Evolutionary conservation across 805 yeast genomes (phyloP), one percentile per base, ranked within the genome.

Genomic region (Lipomyces lipofer): DNA sequence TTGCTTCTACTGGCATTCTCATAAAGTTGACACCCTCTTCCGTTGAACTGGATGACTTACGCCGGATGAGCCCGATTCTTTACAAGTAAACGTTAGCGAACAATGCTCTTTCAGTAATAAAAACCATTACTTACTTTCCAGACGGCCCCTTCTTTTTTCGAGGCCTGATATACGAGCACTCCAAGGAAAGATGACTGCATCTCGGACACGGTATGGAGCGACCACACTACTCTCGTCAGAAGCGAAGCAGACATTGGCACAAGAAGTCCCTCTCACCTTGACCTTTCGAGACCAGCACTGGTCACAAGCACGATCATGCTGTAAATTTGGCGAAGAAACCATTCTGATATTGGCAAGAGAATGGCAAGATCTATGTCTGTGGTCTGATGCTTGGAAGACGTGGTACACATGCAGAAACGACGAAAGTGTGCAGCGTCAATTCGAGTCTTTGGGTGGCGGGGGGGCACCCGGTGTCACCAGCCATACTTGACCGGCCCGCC

Each of bases 201-300:
- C 32, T 42, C 40, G 29, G 19, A 42, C 45, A 42, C 7, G 45
- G 45, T 19, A n/a, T 12, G 29, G 32, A 25, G 22, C 45, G 45
- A 28, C 15, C 17, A 28, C 45, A 42, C 45, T 42, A 15, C 45
- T 15, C 22, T 15, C 22, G 19, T 35, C 22, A 35, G 40, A 15
- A 1, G 21, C 8, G 40, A 35, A 35, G 40, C 21, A 15, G 13
- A 1, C 10, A 6, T 17, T 15, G 10, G 40, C 9, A 17, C 21
- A 35, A 17, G 17, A 35, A 3, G 17, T 36, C 24, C 12, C 12
- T 19, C 40, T 13, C 19, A 42, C 46, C 46, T 42, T 42, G 35
- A 42, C 45, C 32, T 42, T 42, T 15, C 45, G 45, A 42, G 22
- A 42, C 45, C 17, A 42, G 45, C 45, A 42, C 45, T 42, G 45